phyloP scores from a whole-genome alignment of 2,329 filamentous ascomycete species.

The Laburnicola sp. region DNA sequence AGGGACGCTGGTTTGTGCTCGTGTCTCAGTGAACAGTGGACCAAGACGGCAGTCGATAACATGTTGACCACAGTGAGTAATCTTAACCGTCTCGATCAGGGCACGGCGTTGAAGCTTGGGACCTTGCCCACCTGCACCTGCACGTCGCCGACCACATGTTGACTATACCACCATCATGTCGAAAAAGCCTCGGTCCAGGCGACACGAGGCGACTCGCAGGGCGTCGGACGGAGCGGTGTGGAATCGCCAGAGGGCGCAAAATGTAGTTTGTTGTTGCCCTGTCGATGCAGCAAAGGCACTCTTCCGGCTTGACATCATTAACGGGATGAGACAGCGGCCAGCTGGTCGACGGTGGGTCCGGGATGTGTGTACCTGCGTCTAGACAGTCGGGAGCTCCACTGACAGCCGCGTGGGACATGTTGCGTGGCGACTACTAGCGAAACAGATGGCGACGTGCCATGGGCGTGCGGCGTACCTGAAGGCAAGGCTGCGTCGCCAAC shows the following conservation, averaged over 20 bases:
- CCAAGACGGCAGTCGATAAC: no score
- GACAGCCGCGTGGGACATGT: constrained; percentile 15
- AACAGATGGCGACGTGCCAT: constrained; percentile 26
- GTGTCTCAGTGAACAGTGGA: no score
- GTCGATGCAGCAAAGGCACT: constrained; percentile 14
- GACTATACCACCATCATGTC: no score
- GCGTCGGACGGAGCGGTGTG: constrained; percentile 15
- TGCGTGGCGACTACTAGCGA: constrained; percentile 25
- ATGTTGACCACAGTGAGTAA: no score
- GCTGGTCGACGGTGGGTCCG: constrained; percentile 12
- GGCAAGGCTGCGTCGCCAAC: constrained; percentile 26
- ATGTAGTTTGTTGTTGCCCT: constrained; percentile 9
- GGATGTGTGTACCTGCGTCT: constrained; percentile 36
- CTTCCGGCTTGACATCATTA: constrained; percentile 8
- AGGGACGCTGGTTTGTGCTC: no score
- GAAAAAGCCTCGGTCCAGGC: constrained; percentile 6
- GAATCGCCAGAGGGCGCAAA: constrained; percentile 6
- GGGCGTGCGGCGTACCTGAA: no score
- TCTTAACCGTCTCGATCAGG: no score
- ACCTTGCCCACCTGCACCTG: no score
- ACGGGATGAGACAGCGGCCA: constrained; percentile 24
- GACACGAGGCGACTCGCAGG: constrained; percentile 22
- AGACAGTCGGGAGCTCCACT: constrained; percentile 11
- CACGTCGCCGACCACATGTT: no score
- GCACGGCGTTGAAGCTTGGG: no score